Evolutionary conservation across 352 stramenopile genomes (phyloP).

Genomic region (Phytophthora syringae): DNA sequence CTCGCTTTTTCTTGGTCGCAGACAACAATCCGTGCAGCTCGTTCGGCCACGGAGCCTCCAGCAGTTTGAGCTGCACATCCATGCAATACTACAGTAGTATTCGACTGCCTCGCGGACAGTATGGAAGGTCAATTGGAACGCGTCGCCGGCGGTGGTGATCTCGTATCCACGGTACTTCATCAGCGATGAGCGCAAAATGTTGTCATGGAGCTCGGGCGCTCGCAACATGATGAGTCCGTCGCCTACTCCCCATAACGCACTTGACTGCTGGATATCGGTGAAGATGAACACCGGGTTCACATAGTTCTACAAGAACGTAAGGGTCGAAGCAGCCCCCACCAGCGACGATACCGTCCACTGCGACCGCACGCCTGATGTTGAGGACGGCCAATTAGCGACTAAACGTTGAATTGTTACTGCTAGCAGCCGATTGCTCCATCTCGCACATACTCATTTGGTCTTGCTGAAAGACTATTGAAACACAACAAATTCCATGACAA

Average conservation of each 20-base stretch:
- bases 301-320: constrained; percentile 81
- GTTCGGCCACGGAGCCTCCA: constrained; percentile 50
- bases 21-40: constrained; percentile 44
- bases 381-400: no score
- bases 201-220: constrained; percentile 61
- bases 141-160: constrained; percentile 58
- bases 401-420: no score
- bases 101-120: constrained; percentile 59
- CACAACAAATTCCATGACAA: no score
- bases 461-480: no score
- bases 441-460: no score
- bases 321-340: constrained; percentile 62
- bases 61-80: constrained; percentile 51
- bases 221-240: constrained; percentile 51
- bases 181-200: constrained; percentile 45
- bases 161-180: constrained; percentile 62
- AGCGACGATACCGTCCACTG: constrained; percentile 77
- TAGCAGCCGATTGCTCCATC: no score
- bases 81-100: no score
- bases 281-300: constrained; percentile 67
- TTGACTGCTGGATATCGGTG: constrained; percentile 68
- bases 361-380: constrained; percentile 60
- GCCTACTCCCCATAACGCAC: constrained; percentile 46
- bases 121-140: constrained; percentile 66
- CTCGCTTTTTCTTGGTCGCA: constrained; percentile 41